Percentiles rank a stretch among this genome's conserved stretches.
These are phyloP conservation scores for Melastoma candidum DNA, from an alignment of 441 rosid genomes.

Conservation along the genomic window DNA sequence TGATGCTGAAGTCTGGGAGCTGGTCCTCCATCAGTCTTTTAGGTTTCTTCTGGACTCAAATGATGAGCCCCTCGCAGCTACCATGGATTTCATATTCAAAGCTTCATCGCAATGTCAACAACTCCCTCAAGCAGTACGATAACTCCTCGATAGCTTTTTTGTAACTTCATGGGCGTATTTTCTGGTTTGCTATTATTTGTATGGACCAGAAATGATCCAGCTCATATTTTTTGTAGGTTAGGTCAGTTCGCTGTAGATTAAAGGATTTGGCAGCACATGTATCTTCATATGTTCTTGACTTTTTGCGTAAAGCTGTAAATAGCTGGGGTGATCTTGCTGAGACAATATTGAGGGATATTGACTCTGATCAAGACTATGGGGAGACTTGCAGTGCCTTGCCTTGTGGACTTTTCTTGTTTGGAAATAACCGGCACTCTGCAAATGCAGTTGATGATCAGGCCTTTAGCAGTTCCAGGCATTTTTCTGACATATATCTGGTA, in stretches of 20 bases:
- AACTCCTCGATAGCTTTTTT: not conserved
- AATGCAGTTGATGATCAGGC: slow-evolving; percentile 47
- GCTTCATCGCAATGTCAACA: slow-evolving; percentile 89
- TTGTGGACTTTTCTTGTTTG: slow-evolving; percentile 48
- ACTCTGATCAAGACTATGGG: slow-evolving; percentile 55
- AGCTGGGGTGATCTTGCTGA: slow-evolving; percentile 90
- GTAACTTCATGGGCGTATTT: not conserved
- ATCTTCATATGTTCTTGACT: slow-evolving; percentile 75
- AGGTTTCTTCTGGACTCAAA: slow-evolving; percentile 65
- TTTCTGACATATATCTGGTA: slow-evolving; percentile 83
- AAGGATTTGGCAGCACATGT: slow-evolving; percentile 73
- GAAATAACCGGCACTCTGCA: slow-evolving; percentile 49
- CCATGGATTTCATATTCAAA: slow-evolving; percentile 79
- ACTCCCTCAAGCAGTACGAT: slow-evolving; percentile 88
- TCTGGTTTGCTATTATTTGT: slow-evolving; percentile 6
- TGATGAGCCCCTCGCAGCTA: slow-evolving; percentile 72
- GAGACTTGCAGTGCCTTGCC: slow-evolving; percentile 41
- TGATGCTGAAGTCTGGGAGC: slow-evolving; percentile 85
- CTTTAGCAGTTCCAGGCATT: slow-evolving; percentile 35
- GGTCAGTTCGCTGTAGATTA: slow-evolving; percentile 78
- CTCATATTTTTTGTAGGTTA: slow-evolving; percentile 46
- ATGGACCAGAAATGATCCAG: slow-evolving; percentile 1
- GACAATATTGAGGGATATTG: slow-evolving; percentile 72
- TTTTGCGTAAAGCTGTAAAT: slow-evolving; percentile 81
- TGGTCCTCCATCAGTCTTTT: slow-evolving; percentile 54